Base-by-base conservation (phyloP, 1,284 basidiomycete species). In the Ceratobasidium sp. region DNA sequence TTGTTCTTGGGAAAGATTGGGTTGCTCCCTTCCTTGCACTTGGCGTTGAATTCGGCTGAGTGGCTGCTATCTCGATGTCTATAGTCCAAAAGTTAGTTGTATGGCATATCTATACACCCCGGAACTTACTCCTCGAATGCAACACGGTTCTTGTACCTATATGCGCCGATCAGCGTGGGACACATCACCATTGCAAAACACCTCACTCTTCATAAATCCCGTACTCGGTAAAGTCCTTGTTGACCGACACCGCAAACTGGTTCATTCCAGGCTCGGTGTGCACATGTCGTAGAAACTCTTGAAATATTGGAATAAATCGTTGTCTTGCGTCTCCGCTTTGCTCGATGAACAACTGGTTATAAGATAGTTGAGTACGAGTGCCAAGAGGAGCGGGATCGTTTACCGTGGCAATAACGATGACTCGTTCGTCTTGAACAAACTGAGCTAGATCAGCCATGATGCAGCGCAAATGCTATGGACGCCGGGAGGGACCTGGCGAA, bases 131-230 rank as follows among this genome's bases (percentile, higher is more conserved):
- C 55, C 15, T 56, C 12, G 31, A 56, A 56, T 12, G 55, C 34
- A 27, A 5, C 55, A 10, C 8, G 22, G 25, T 56, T 40, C 35
- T 56, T 56, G 38, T 56, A 56, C 38, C 55, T 56, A 17, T 22
- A 27, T n/a, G n/a, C n/a, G n/a, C n/a, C n/a, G 2, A 42, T 8
- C 20, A 22, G n/a, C 15, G 6, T 20, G 53, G 7, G 25, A 55
- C 22, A 15, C 17, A 22, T 3, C 5, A 15, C 15, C 17, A 45
- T 5, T 3, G 17, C 4, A 31, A 22, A 25, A 34, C 13, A 31
- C 31, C 56, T 22, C 3, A 60, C 57, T 60, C 57, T 60, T 60
- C 57, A 22, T 35, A 49, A 20, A 49, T 60, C 15, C 57, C 45
- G 35, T 49, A 60, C 29, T 60, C 57, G 2, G 43, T 60, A 49